These are phyloP conservation scores for Penicillium sp. DNA, from an alignment of 2,329 filamentous ascomycete genomes.

Conservation along the genomic window DNA sequence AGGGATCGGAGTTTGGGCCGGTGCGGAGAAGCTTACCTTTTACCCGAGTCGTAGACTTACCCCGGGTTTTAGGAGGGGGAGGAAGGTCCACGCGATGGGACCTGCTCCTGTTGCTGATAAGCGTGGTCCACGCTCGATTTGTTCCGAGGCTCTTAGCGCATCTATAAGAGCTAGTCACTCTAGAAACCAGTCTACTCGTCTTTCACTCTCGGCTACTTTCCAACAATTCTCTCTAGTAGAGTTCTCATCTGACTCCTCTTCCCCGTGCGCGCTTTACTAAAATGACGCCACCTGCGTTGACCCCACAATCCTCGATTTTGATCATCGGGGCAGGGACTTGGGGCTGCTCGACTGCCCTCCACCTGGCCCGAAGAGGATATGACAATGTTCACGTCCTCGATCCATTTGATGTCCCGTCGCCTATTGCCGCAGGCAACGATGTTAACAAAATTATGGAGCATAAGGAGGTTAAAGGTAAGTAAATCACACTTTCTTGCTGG, in stretches of 20 bases:
- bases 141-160: not conserved
- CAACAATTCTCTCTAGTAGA: not conserved
- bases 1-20: not conserved
- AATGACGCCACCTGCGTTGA: slow-evolving; percentile 6
- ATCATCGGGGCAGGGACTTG: slow-evolving; percentile 56
- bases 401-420: slow-evolving; percentile 48
- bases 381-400: slow-evolving; percentile 53
- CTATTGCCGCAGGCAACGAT: slow-evolving; percentile 54
- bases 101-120: not conserved
- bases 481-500: not conserved
- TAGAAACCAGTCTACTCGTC: not conserved
- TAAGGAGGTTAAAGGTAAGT: slow-evolving; percentile 38
- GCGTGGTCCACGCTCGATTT: not conserved
- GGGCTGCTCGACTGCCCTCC: slow-evolving; percentile 55
- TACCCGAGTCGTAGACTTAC: not conserved
- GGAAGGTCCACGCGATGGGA: slow-evolving; percentile 23
- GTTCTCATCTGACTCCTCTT: not conserved
- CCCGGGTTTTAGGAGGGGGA: slow-evolving; percentile 4
- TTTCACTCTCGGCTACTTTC: not conserved
- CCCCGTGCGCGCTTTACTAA: not conserved
- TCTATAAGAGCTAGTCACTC: not conserved
- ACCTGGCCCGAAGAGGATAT: slow-evolving; percentile 53
- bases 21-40: slow-evolving; percentile 8
- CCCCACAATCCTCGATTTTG: slow-evolving; percentile 31
- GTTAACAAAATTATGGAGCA: slow-evolving; percentile 52